A percentile compares a stretch with the other conserved stretches of the same genome.
Evolutionary conservation across 2,329 filamentous ascomycete genomes (phyloP).

Genomic region (Arthrobotrys entomopaga): DNA sequence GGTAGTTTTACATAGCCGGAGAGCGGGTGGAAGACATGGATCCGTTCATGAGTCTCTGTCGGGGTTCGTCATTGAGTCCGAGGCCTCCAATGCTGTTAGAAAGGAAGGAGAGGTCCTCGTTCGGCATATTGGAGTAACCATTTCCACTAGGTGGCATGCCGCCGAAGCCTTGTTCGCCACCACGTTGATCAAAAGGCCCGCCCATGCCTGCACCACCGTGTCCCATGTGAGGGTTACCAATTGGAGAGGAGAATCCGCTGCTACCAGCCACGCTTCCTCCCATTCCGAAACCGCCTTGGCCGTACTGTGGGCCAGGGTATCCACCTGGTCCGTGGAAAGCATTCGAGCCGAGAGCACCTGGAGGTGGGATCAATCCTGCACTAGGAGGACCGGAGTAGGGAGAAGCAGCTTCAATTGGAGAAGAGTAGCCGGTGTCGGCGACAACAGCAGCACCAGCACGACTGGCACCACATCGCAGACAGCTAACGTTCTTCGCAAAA

Average conservation of each 20-base stretch:
- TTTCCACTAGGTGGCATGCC: slow-evolving; percentile 44
- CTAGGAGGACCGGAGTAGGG: slow-evolving; percentile 82
- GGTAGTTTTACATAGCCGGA: slow-evolving; percentile 45
- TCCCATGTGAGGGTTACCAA: slow-evolving; percentile 49
- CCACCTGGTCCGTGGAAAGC: slow-evolving; percentile 68
- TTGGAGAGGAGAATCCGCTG: slow-evolving; percentile 53
- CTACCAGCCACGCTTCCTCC: slow-evolving; percentile 51
- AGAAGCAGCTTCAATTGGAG: slow-evolving; percentile 85
- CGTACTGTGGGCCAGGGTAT: slow-evolving; percentile 49
- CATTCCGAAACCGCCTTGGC: slow-evolving; percentile 48
- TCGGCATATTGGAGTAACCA: slow-evolving; percentile 40
- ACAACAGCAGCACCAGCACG: slow-evolving; percentile 93
- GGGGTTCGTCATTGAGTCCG: slow-evolving; percentile 47
- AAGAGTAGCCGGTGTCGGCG: slow-evolving; percentile 90
- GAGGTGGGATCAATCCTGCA: slow-evolving; percentile 72
- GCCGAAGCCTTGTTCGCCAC: slow-evolving; percentile 43
- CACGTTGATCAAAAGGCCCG: slow-evolving; percentile 49
- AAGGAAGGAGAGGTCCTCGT: slow-evolving; percentile 52
- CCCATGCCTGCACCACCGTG: slow-evolving; percentile 35
- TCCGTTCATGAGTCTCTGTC: slow-evolving; percentile 52
- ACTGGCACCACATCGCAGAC: slow-evolving; percentile 92
- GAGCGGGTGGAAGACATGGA: slow-evolving; percentile 47
- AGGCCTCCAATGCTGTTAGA: slow-evolving; percentile 45
- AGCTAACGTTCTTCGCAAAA: slow-evolving; percentile 99
- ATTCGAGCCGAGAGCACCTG: slow-evolving; percentile 73